A percentile compares a stretch with the other conserved stretches of the same genome.
Evolutionary conservation across 345 rosid genomes (phyloP).

Genomic region (Eucalyptus polybractea): DNA sequence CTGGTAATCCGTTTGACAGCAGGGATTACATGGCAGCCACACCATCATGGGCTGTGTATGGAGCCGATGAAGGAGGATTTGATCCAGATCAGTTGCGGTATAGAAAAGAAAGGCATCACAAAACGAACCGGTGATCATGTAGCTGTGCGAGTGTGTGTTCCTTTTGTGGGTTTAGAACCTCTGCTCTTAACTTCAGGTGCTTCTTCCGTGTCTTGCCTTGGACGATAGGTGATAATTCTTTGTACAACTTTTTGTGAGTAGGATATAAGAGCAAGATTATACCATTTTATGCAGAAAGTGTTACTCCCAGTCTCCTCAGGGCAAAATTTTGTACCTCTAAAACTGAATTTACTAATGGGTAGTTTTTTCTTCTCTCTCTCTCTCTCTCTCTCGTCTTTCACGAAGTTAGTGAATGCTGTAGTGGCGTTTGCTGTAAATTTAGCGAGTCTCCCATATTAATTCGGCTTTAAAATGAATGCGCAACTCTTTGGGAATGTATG

Average conservation of each 20-base stretch:
- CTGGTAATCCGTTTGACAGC: slow-evolving; percentile 71
- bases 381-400: neutral
- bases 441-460: neutral
- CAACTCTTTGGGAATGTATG: neutral
- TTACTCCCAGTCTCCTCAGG: neutral
- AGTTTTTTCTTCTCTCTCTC: neutral
- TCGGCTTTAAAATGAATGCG: neutral
- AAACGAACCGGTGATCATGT: slow-evolving; percentile 26
- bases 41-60: slow-evolving; percentile 92
- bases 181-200: neutral
- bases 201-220: neutral
- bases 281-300: neutral
- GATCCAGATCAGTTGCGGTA: slow-evolving; percentile 80
- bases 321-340: neutral
- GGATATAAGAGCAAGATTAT: neutral
- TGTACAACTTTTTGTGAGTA: neutral
- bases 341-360: neutral
- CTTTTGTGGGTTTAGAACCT: neutral
- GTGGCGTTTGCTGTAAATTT: neutral
- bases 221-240: neutral
- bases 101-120: slow-evolving; percentile 80
- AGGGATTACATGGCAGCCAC: slow-evolving; percentile 78
- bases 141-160: neutral
- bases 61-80: slow-evolving; percentile 92
- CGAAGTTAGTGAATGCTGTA: neutral